A percentile compares a stretch with the other conserved stretches of the same genome.
These are phyloP conservation scores for Ceriops decandra DNA, from an alignment of 345 rosid genomes.

Conservation along the genomic window DNA sequence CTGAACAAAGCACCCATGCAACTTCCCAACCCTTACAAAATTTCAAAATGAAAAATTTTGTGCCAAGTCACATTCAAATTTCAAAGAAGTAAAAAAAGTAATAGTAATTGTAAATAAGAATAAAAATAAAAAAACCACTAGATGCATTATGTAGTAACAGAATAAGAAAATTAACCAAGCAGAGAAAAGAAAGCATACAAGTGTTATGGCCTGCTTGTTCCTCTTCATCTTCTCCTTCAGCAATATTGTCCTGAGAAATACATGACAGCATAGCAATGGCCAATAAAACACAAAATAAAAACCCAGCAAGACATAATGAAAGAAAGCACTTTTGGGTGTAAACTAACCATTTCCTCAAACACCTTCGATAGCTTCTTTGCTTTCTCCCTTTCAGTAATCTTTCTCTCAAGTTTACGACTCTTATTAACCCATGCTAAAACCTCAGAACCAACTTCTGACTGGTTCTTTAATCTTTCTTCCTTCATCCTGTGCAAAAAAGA, in stretches of 20 bases:
- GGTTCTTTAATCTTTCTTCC: slow-evolving; percentile 69
- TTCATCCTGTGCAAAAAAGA: slow-evolving; percentile 52
- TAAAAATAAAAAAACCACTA: neutral
- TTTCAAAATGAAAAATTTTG: neutral
- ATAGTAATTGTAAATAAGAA: no score
- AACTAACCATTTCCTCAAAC: slow-evolving; percentile 86
- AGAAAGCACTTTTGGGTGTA: slow-evolving; percentile 1
- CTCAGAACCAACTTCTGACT: slow-evolving; percentile 59
- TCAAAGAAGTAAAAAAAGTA: neutral
- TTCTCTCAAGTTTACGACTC: slow-evolving; percentile 72
- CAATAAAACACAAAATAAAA: slow-evolving; percentile 12
- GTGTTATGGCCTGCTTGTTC: slow-evolving; percentile 43
- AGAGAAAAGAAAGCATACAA: slow-evolving; percentile 35
- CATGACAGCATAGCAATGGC: slow-evolving; percentile 12
- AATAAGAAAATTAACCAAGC: no score
- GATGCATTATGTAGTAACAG: no score
- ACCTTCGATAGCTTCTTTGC: slow-evolving; percentile 67
- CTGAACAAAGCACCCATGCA: no score
- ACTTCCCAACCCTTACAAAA: neutral
- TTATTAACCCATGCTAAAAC: slow-evolving; percentile 67
- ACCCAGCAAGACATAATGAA: slow-evolving; percentile 15
- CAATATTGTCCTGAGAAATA: slow-evolving; percentile 59
- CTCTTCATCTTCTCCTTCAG: slow-evolving; percentile 68
- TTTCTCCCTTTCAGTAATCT: slow-evolving; percentile 69
- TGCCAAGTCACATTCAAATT: neutral